Evolutionary conservation across 805 yeast genomes (phyloP).

Genomic region (Candida argentea): DNA sequence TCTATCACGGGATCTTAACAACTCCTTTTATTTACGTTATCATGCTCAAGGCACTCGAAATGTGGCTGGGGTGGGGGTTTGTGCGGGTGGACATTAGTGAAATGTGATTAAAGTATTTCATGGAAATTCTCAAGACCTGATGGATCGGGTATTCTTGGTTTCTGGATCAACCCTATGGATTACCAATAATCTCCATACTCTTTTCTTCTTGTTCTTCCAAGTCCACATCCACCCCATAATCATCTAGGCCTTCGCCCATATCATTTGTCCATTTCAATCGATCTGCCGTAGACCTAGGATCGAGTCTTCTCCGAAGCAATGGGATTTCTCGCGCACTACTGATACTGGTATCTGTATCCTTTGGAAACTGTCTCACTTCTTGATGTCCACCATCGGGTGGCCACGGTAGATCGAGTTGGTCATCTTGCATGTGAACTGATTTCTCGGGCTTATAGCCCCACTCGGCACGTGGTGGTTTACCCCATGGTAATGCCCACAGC

Average conservation of each 20-base stretch:
- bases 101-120: too few species aligned
- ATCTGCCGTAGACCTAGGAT: conserved; percentile 24
- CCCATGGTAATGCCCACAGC: conserved; percentile 67
- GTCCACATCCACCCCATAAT: conserved; percentile 80
- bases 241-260: conserved; percentile 75
- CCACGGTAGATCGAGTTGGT: conserved; percentile 71
- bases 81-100: too few species aligned
- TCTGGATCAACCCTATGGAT: too few species aligned
- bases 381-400: conserved; percentile 78
- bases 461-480: conserved; percentile 45
- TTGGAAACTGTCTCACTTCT: conserved; percentile 10
- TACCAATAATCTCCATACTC: too few species aligned
- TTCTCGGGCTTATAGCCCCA: conserved; percentile 50
- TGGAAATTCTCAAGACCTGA: too few species aligned
- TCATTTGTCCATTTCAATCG: conserved; percentile 59
- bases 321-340: conserved; percentile 6
- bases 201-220: conserved; percentile 35
- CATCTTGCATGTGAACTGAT: conserved; percentile 39
- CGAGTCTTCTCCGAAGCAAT: conserved; percentile 22
- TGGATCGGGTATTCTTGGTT: too few species aligned
- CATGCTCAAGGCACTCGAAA: too few species aligned
- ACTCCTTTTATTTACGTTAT: too few species aligned
- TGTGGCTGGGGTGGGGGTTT: too few species aligned
- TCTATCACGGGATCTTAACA: too few species aligned
- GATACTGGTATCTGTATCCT: conserved; percentile 3